Evolutionary conservation across 331 rosid species (phyloP), one percentile per base, ranked within the genome.

Genomic region (Erythrophleum ivorense): DNA sequence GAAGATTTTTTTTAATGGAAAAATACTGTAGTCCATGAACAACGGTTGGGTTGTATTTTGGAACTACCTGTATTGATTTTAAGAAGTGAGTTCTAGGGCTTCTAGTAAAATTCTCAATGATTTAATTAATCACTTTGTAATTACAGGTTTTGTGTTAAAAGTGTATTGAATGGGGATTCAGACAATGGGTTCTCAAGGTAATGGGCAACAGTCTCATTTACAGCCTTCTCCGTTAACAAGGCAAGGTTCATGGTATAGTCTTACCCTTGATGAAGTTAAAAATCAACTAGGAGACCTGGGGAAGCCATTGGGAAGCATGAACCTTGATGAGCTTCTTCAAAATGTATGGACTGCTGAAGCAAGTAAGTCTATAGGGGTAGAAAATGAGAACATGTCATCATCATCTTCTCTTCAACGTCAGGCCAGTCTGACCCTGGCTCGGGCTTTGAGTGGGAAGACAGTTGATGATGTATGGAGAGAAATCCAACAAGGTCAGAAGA

Each of bases 401-500:
- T 75, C 85, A 0, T 84, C 86, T 65, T 88, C 91, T 14, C 91
- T 90, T 48, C 94, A 91, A 78, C 88, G 88, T 57, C 92, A 94
- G 83, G 95, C 93, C 12, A 90, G 93, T 77, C 58, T 90, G 77
- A 84, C 94, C 48, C 57, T 92, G 83, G 92, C 97, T 24, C 84
- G 74, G 66, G 97, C 90, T 11, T 88, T 89, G 46, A 85, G 88
- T 76, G 93, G 93, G 74, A 94, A 91, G 87, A 90, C 95, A 0
- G 90, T 94, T 50, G 98, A 90, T 54, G 92, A 91, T 34, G 97
- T 94, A 41, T 91, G 98, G 97, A 84, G 85, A 75, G 98, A 91
- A 78, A 91, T 94, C 48, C 97, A 86, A 64, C 92, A 82, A 60
- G 94, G 95, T 53, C 91, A 90, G 87, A 91, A 57, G 84, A 88